Evolutionary conservation across 2,329 filamentous ascomycete species (phyloP), one percentile per base, ranked within the genome.

Genomic region (Daldinia sp.): DNA sequence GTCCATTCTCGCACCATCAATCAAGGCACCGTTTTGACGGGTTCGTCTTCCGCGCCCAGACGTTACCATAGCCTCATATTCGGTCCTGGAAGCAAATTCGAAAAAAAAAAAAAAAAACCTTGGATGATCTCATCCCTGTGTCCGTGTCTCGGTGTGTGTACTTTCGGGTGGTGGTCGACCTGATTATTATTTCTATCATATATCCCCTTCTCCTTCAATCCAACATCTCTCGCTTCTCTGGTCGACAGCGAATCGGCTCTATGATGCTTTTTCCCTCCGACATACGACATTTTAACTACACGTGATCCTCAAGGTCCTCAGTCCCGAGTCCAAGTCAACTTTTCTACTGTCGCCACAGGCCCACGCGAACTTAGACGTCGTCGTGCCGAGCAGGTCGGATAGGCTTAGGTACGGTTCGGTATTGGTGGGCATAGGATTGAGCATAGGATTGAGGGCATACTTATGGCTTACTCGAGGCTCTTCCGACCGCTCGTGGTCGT

Each of bases 401-500:
- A 19, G 35, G 35, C 45, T n/a, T n/a, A n/a, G n/a, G n/a, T 41
- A 30, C 21, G 17, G 35, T 47, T 48, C 23, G 37, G 19, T 19
- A 15, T 47, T 49, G 10, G 25, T 47, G 35, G 45, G 29, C 35
- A 32, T 11, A 53, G 51, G 29, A 48, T n/a, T 47, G 35, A 39
- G 29, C 35, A 32, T 11, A 53, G 51, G 29, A 48, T n/a, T n/a
- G 49, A 57, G 37, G 34, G 54, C 61, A 29, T 51, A 39, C 29
- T 37, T 17, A 67, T 67, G 64, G 53, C 19, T 55, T 54, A 47
- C 48, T 21, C 19, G 30, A 54, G 19, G 8, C 39, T 61, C 11
- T 32, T 57, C 19, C 50, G 45, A 17, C 47, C 68, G 23, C 48
- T 70, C 58, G 41, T 69, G 39, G 51, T 65, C 39, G n/a, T 67